These are phyloP conservation scores for Cytospora piceicola DNA, from an alignment of 2,329 filamentous ascomycete genomes.

Conservation along the genomic window DNA sequence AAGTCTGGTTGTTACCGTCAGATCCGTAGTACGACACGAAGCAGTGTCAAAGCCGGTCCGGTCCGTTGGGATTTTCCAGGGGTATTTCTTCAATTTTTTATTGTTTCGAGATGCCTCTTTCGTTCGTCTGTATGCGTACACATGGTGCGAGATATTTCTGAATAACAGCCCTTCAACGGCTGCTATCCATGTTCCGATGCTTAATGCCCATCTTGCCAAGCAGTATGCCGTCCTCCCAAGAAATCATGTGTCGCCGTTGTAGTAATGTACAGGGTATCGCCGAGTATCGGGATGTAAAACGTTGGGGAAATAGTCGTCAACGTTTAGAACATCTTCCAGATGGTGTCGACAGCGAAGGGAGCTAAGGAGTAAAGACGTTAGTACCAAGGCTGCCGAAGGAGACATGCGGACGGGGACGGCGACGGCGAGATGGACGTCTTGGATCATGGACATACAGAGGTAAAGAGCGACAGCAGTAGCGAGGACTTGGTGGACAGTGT, in stretches of 20 bases:
- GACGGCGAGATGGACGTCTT: not conserved
- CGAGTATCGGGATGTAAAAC: not conserved
- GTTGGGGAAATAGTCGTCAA: not conserved
- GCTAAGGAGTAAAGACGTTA: slow-evolving; percentile 43
- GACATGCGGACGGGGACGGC: slow-evolving; percentile 8
- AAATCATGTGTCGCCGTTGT: slow-evolving; percentile 6
- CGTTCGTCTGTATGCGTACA: slow-evolving; percentile 6
- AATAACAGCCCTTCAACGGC: not conserved
- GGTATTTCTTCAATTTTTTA: not conserved
- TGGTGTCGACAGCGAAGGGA: slow-evolving; percentile 60
- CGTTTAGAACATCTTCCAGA: slow-evolving; percentile 42
- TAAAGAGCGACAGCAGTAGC: slow-evolving; percentile 72
- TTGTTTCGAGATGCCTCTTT: not conserved
- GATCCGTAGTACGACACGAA: not conserved
- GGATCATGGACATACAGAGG: slow-evolving; percentile 64
- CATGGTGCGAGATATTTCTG: not conserved
- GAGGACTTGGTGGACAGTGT: slow-evolving; percentile 69
- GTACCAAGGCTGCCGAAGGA: not conserved
- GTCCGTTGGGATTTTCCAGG: not conserved
- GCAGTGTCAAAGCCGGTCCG: not conserved
- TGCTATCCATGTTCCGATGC: slow-evolving; percentile 7
- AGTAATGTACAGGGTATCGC: slow-evolving; percentile 9
- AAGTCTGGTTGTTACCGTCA: not conserved
- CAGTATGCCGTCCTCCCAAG: slow-evolving; percentile 11
- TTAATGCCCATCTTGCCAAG: slow-evolving; percentile 6